phyloP scores from a whole-genome alignment of 2,329 filamentous ascomycete species.

The Aspergillus pseudoglaucus region DNA sequence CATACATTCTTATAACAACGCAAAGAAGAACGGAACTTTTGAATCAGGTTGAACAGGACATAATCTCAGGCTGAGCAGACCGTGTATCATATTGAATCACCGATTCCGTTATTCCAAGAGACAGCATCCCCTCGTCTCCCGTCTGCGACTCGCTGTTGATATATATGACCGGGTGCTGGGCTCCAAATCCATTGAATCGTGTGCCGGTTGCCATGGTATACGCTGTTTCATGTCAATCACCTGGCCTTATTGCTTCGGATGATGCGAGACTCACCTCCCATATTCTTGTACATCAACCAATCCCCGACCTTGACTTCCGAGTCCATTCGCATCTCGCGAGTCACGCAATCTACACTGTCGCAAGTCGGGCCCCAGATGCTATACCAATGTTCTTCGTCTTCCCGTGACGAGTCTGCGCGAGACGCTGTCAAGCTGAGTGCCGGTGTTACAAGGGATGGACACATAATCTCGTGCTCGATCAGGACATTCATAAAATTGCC shows the following conservation, averaged over 20 bases:
- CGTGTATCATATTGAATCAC: background rate
- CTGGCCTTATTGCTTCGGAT: background rate
- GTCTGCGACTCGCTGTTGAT: constrained; percentile 19
- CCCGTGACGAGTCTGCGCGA: background rate
- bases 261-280: constrained; percentile 17
- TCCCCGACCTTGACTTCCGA: constrained; percentile 17
- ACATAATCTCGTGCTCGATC: constrained; percentile 10
- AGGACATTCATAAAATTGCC: constrained; percentile 17
- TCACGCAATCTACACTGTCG: constrained; percentile 21
- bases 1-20: no score
- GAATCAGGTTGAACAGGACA: background rate
- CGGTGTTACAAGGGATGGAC: constrained; percentile 4
- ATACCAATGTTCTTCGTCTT: constrained; percentile 10
- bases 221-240: background rate
- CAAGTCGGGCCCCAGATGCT: constrained; percentile 25
- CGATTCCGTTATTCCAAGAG: background rate
- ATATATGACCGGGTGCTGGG: constrained; percentile 11
- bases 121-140: background rate
- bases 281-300: constrained; percentile 22
- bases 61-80: background rate
- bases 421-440: background rate
- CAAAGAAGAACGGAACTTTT: background rate
- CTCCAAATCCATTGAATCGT: constrained; percentile 19
- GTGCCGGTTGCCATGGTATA: constrained; percentile 5
- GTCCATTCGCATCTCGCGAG: constrained; percentile 6